Evolutionary conservation across 768 basidiomycete species (phyloP).

Genomic region (Lactarius quietus): DNA sequence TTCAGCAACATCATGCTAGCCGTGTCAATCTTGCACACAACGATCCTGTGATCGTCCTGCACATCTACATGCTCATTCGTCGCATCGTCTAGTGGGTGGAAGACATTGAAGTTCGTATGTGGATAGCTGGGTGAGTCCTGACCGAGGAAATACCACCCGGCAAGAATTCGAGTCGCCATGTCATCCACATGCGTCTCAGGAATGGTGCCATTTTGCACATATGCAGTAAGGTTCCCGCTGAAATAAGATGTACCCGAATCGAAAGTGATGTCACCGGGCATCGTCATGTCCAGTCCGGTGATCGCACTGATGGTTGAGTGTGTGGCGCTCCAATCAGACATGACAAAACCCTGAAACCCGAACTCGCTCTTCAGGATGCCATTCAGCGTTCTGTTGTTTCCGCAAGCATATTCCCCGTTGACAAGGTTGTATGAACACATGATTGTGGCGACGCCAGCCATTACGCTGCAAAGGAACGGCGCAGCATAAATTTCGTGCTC

Average conservation of each 20-base stretch:
- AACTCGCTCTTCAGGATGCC: conserved; percentile 68
- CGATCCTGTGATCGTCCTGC: conserved; percentile 60
- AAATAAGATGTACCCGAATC: conserved; percentile 50
- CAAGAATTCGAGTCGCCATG: conserved; percentile 79
- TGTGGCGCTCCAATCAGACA: conserved; percentile 73
- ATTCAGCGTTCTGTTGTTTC: conserved; percentile 67
- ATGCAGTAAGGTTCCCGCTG: conserved; percentile 60
- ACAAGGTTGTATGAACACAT: conserved; percentile 77
- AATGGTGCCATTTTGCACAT: conserved; percentile 65
- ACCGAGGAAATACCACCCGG: conserved; percentile 61
- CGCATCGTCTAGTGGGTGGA: conserved; percentile 45
- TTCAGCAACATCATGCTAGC: conserved; percentile 75
- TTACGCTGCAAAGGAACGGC: conserved; percentile 65
- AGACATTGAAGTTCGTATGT: conserved; percentile 63
- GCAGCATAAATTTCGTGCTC: conserved; percentile 72
- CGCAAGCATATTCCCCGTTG: conserved; percentile 71
- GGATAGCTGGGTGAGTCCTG: conserved; percentile 51
- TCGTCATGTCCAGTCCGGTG: conserved; percentile 60
- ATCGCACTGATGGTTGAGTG: conserved; percentile 57
- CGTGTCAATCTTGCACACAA: conserved; percentile 70
- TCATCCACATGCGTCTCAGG: conserved; percentile 63
- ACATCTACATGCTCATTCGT: conserved; percentile 67
- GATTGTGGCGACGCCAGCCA: conserved; percentile 67
- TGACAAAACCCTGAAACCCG: conserved; percentile 74
- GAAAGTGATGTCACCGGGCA: conserved; percentile 57